Evolutionary conservation across 2,329 filamentous ascomycete species (phyloP).

Genomic region (Botrytis medusae): DNA sequence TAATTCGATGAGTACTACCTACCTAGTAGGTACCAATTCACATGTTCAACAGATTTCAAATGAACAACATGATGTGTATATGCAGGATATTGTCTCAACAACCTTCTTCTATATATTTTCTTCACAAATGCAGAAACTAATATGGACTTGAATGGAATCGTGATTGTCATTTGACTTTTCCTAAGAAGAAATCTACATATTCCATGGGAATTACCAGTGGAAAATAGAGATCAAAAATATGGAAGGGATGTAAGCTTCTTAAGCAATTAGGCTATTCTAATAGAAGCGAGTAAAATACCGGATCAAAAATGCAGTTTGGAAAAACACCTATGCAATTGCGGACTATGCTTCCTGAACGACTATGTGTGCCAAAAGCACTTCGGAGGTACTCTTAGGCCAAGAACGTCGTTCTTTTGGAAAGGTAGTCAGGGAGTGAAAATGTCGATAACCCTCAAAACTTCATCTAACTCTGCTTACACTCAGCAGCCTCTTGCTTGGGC

Average conservation of each 20-base stretch:
- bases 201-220: conserved; percentile 21
- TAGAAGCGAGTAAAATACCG: conserved; percentile 29
- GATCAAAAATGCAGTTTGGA: conserved; percentile 27
- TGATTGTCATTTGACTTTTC: conserved; percentile 32
- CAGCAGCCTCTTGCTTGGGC: conserved; percentile 90
- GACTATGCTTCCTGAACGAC: conserved; percentile 19
- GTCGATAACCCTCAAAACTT: conserved; percentile 5
- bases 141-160: background rate
- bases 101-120: background rate
- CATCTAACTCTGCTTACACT: conserved; percentile 90
- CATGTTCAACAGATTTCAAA: background rate
- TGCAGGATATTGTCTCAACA: background rate
- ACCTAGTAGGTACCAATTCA: background rate
- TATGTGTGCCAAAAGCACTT: conserved; percentile 21
- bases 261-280: conserved; percentile 40
- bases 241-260: conserved; percentile 27
- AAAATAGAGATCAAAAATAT: conserved; percentile 28
- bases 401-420: conserved; percentile 2
- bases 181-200: conserved; percentile 28
- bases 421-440: conserved; percentile 8
- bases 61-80: background rate
- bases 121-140: background rate
- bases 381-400: conserved; percentile 19
- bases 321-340: conserved; percentile 32
- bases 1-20: background rate